Evolutionary conservation across 495 filamentous ascomycete genomes (phyloP).

Genomic region (Penicillium crystallinum): DNA sequence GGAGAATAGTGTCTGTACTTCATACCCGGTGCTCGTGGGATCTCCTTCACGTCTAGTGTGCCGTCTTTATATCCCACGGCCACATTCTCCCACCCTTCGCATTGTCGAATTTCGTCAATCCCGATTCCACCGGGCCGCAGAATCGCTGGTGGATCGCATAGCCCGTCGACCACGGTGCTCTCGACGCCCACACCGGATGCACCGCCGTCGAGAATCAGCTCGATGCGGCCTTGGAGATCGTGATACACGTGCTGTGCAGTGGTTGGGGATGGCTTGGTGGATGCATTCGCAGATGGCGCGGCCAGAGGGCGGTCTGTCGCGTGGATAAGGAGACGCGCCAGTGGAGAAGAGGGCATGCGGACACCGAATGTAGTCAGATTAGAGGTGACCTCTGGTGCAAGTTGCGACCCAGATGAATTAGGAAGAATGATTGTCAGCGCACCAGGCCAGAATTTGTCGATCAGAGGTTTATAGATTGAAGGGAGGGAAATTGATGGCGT

Average conservation of each 20-base stretch:
- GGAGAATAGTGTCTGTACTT: slow-evolving; percentile 99
- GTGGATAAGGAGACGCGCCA: slow-evolving; percentile 83
- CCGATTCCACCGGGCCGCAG: slow-evolving; percentile 88
- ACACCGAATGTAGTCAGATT: slow-evolving; percentile 78
- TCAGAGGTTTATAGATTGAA: slow-evolving; percentile 73
- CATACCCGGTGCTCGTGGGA: slow-evolving; percentile 89
- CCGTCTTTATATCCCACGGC: slow-evolving; percentile 69
- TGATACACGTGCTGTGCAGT: slow-evolving; percentile 81
- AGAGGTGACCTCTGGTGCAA: slow-evolving; percentile 86
- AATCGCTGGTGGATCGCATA: slow-evolving; percentile 72
- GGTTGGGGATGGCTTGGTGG: slow-evolving; percentile 86
- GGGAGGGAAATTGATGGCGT: slow-evolving; percentile 55
- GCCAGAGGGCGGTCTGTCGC: slow-evolving; percentile 73
- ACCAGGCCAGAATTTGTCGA: slow-evolving; percentile 87
- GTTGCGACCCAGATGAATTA: slow-evolving; percentile 58
- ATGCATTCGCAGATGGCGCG: slow-evolving; percentile 93
- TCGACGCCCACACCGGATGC: slow-evolving; percentile 84
- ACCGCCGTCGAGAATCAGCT: slow-evolving; percentile 86
- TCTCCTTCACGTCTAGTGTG: slow-evolving; percentile 36
- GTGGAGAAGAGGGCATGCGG: slow-evolving; percentile 76
- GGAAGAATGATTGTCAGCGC: slow-evolving; percentile 89
- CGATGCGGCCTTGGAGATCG: slow-evolving; percentile 80
- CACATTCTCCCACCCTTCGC: slow-evolving; percentile 75
- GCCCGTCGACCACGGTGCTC: slow-evolving; percentile 92
- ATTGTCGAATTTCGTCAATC: slow-evolving; percentile 69